Evolutionary conservation across 1,139 yeast species (phyloP).

Genomic region (Meyerozyma sp.): DNA sequence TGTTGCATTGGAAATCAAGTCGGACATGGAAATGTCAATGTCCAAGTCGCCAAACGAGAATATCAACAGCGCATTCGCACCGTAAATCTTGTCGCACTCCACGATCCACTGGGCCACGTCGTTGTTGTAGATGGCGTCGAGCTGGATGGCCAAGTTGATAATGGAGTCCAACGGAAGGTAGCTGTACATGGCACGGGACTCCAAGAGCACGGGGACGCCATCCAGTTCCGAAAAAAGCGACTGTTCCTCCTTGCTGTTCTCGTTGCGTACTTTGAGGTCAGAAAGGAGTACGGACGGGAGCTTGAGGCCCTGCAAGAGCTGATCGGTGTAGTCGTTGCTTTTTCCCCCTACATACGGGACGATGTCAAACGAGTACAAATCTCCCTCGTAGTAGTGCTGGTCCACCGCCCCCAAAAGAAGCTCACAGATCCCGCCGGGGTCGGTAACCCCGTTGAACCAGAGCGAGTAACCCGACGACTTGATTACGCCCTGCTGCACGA

Average conservation of each 20-base stretch:
- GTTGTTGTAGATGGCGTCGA: slow-evolving; percentile 60
- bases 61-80: slow-evolving; percentile 46
- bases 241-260: slow-evolving; percentile 27
- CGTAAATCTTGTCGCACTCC: slow-evolving; percentile 44
- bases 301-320: slow-evolving; percentile 2
- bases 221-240: slow-evolving; percentile 26
- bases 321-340: slow-evolving; percentile 3
- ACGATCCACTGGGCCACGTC: slow-evolving; percentile 59
- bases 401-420: slow-evolving; percentile 61
- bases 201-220: slow-evolving; percentile 55
- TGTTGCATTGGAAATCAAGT: slow-evolving; percentile 41
- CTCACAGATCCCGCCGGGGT: slow-evolving; percentile 23
- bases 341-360: slow-evolving; percentile 37
- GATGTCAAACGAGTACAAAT: slow-evolving; percentile 43
- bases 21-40: slow-evolving; percentile 48
- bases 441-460: slow-evolving; percentile 28
- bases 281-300: slow-evolving; percentile 58
- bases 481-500: slow-evolving; percentile 30
- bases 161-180: slow-evolving; percentile 57
- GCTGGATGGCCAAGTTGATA: slow-evolving; percentile 65
- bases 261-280: slow-evolving; percentile 45
- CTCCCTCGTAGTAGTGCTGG: slow-evolving; percentile 38
- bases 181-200: slow-evolving; percentile 49
- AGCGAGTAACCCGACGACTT: slow-evolving; percentile 51
- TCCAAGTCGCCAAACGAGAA: slow-evolving; percentile 51